These are phyloP conservation scores for Ophiocordyceps camponoti-floridani DNA, from an alignment of 2,329 filamentous ascomycete species.

Conservation along the genomic window DNA sequence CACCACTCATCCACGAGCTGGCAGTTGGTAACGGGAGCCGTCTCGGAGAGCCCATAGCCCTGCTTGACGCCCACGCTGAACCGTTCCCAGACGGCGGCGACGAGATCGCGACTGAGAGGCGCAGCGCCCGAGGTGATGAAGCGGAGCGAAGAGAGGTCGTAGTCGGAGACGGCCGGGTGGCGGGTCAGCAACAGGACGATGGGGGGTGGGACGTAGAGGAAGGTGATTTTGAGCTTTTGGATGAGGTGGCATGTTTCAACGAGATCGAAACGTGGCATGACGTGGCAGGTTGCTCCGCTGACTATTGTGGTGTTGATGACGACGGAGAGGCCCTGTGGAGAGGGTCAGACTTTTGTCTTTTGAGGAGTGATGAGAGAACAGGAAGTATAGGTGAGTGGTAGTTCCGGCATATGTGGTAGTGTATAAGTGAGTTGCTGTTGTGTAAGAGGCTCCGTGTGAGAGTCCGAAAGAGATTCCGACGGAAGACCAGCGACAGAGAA, in stretches of 20 bases:
- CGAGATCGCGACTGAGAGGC: constrained; percentile 64
- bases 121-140: constrained; percentile 83
- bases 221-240: constrained; percentile 58
- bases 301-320: constrained; percentile 12
- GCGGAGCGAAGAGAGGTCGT: constrained; percentile 60
- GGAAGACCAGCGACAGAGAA: not conserved
- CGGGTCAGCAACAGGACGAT: constrained; percentile 69
- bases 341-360: not conserved
- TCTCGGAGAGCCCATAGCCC: constrained; percentile 82
- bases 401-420: too few relatives aligned
- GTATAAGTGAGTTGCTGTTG: too few relatives aligned
- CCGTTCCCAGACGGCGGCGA: constrained; percentile 55
- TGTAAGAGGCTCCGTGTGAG: too few relatives aligned
- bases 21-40: constrained; percentile 59
- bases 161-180: constrained; percentile 58
- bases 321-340: constrained; percentile 12
- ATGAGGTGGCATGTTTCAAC: constrained; percentile 62
- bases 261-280: constrained; percentile 61
- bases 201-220: constrained; percentile 68
- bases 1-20: constrained; percentile 64
- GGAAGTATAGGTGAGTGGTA: not conserved
- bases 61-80: constrained; percentile 74
- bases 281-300: constrained; percentile 55
- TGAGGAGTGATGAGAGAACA: not conserved
- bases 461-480: too few relatives aligned